These are phyloP conservation scores for Allium cepa DNA, from an alignment of 106 monocot genomes.

Conservation along the genomic window DNA sequence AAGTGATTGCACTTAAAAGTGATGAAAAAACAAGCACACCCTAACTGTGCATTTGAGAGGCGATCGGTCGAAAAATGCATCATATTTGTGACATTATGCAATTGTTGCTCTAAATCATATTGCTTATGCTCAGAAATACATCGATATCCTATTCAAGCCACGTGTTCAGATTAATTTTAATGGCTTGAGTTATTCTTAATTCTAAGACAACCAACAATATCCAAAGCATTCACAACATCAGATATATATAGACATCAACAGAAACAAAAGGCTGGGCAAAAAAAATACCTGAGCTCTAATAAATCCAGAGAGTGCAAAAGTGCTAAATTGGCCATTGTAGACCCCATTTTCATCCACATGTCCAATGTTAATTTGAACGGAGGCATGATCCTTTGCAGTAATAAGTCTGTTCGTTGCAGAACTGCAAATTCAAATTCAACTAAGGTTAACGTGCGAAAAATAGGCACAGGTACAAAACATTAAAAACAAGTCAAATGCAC, in stretches of 20 bases:
- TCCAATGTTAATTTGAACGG: constrained; percentile 83
- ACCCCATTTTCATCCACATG: constrained; percentile 77
- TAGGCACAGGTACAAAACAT: neutral
- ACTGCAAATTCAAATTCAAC: constrained; percentile 18
- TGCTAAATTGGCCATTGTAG: constrained; percentile 66
- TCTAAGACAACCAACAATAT: neutral
- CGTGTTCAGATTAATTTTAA: too few species aligned
- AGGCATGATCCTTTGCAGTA: constrained; percentile 88
- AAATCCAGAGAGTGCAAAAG: constrained; percentile 74
- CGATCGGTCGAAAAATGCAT: too few species aligned
- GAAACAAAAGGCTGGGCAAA: neutral
- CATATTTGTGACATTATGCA: too few species aligned
- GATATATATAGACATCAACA: neutral
- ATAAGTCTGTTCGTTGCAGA: constrained; percentile 91
- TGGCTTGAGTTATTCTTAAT: neutral
- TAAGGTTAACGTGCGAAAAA: neutral
- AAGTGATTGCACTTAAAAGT: too few species aligned
- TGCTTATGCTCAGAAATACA: too few species aligned
- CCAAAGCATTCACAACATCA: neutral
- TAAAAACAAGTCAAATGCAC: neutral
- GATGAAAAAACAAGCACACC: too few species aligned
- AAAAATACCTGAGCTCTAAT: constrained; percentile 72
- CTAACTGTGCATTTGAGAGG: too few species aligned
- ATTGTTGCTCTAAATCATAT: too few species aligned
- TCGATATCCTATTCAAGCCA: too few species aligned